Evolutionary conservation across 345 rosid genomes (phyloP).

Genomic region (Rhodamnia rubescens): DNA sequence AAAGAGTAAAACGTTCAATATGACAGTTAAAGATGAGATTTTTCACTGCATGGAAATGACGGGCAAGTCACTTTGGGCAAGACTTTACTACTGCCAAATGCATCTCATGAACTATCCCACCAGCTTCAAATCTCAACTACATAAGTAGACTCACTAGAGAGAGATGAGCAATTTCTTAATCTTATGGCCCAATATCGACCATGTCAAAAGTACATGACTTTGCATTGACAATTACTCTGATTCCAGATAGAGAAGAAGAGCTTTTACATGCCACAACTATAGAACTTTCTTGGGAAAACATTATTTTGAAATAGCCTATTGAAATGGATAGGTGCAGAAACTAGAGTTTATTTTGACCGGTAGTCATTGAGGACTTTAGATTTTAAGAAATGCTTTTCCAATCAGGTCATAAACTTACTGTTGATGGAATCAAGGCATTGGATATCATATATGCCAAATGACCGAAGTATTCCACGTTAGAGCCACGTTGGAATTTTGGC

Average conservation of each 20-base stretch:
- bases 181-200: neutral
- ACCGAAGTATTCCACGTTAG: neutral
- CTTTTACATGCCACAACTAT: neutral
- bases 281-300: neutral
- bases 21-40: neutral
- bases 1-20: neutral
- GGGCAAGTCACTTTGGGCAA: neutral
- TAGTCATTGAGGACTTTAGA: neutral
- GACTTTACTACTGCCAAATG: neutral
- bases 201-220: neutral
- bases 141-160: neutral
- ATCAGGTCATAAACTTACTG: neutral
- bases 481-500: neutral
- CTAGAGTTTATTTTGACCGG: neutral
- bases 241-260: neutral
- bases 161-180: neutral
- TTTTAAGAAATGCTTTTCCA: neutral
- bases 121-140: neutral
- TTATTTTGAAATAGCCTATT: neutral
- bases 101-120: neutral
- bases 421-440: neutral
- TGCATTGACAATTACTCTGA: neutral
- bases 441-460: neutral
- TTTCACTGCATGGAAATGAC: neutral
- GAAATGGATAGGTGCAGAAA: neutral